Base-by-base conservation (phyloP, 371 early-diverging fungal genomes). In the Thermomucor indicae-seudaticae region DNA sequence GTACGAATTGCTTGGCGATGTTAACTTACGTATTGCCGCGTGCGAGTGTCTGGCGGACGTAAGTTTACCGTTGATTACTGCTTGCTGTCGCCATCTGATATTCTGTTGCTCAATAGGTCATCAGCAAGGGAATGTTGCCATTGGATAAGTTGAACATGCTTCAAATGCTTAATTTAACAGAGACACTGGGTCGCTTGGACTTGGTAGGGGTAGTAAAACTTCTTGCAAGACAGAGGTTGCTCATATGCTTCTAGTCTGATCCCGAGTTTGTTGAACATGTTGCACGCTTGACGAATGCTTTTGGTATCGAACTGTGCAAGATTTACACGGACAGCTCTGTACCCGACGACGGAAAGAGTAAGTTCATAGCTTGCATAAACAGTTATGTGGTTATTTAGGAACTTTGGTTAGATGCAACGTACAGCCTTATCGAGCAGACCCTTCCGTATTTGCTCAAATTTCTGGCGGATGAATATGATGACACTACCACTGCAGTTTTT, bases 41-140 rank as follows among this genome's bases (percentile, higher is more conserved):
- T 82, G 88, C 49, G 86, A 86, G 46, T 93, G 93, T 62, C 64
- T 96, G 57, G 79, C 80, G 6, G 88, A 91, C 49, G 78, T 70
- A 57, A 51, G 50, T 25, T 49, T 23, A 10, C 17, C 3, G 46
- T n/a, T n/a, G n/a, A n/a, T n/a, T n/a, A n/a, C n/a, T n/a, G n/a
- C n/a, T 27, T 16, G 16, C 11, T 29, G 19, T 25, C 23, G 37
- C 4, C 6, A 27, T 20, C 29, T 42, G 22, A 45, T 31, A 30
- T 48, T 5, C 12, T 17, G 28, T 16, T 45, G 28, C n/a, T 3
- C 11, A 23, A 11, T 53, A 74, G 61, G 86, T 96, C 51, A 78
- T 94, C 24, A 80, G 79, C 50, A 97, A 97, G 58, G 97, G 97
- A 25, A 97, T 95, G 96, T 74, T 80, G 44, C 84, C 92, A 0